Percentiles rank a stretch among this genome's conserved stretches.
Evolutionary conservation across 345 rosid species (phyloP).

Genomic region (Raphanus sativus): DNA sequence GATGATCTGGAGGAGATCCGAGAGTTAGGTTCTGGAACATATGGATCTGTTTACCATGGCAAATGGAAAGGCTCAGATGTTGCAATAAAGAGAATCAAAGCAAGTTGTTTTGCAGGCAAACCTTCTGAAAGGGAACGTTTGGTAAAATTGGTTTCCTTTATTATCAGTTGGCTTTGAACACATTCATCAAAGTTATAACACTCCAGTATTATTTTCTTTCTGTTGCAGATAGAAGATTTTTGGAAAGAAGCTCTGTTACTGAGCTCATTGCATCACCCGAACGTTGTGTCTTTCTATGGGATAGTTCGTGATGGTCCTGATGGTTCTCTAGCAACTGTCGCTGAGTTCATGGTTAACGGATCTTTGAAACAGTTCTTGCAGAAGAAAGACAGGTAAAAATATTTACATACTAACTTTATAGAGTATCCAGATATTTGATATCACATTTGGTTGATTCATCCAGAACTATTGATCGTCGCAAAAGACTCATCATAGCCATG

Average conservation of each 20-base stretch:
- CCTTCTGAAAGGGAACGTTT: conserved; percentile 93
- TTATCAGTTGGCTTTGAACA: background rate
- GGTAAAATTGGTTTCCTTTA: conserved; percentile 36
- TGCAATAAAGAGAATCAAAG: conserved; percentile 96
- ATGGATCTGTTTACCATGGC: conserved; percentile 97
- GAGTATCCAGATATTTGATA: conserved; percentile 11
- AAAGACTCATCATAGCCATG: conserved; percentile 97
- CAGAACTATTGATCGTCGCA: conserved; percentile 98
- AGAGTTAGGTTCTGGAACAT: conserved; percentile 90
- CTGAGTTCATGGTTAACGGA: conserved; percentile 98
- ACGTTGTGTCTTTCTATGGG: conserved; percentile 96
- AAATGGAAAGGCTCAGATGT: conserved; percentile 99
- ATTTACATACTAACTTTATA: background rate
- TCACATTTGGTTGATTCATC: conserved; percentile 21
- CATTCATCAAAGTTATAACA: background rate
- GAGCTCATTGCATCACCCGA: conserved; percentile 98
- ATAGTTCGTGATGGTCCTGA: conserved; percentile 99
- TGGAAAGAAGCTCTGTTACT: conserved; percentile 96
- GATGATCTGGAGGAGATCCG: conserved; percentile 97
- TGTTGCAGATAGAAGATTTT: conserved; percentile 85
- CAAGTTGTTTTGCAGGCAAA: conserved; percentile 98
- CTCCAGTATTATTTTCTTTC: conserved; percentile 18
- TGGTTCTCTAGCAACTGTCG: conserved; percentile 92
- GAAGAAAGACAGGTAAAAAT: conserved; percentile 88
- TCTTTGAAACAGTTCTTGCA: conserved; percentile 96